Base-by-base conservation (phyloP, 352 stramenopile genomes). In the Globisporangium acanthophoron region DNA sequence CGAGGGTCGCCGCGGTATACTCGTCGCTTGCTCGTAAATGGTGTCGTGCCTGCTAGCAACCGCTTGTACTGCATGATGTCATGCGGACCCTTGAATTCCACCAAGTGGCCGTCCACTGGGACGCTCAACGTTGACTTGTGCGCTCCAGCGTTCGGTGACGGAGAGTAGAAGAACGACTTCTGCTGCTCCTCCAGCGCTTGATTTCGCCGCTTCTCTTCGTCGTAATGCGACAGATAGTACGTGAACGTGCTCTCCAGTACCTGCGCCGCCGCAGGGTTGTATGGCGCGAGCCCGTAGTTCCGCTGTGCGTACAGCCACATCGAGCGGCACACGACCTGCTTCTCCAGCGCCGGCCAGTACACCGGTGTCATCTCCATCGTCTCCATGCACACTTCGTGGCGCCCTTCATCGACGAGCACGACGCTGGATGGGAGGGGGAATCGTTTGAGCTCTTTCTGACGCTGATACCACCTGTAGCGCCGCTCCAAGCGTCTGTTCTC, bases 21-120 rank as follows among this genome's bases (percentile, higher is more conserved):
- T 21, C 80, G 78, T 24, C 79, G 80, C 59, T 90, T 90, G 64
- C 77, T 90, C 33, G 84, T 91, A 41, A 91, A 94, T 9, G 78
- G 80, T 5, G 79, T 94, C 18, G 80, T 95, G 44, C 76, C 82
- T 2, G 82, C 81, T 18, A 92, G 58, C 31, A 91, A 54, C 2
- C 78, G 74, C 55, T 90, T 90, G 63, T 92, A 92, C 76, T 92
- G 81, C 66, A 88, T 85, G 47, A 92, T 88, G 37, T 93, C 83
- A 45, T 89, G 59, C 2, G 72, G 67, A 0, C 78, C 78, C 59
- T 93, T 93, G 48, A 93, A 81, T 60, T 93, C 83, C 15, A 93
- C 83, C n/a, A 93, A 59, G 37, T 93, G 80, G 1, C 81, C 78
- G 64, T 91, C 80, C 13, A 91, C 74, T 8, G 83, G 83, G 11